phyloP scores from a whole-genome alignment of 2,329 filamentous ascomycete genomes.

The Microsporum audouinii region DNA sequence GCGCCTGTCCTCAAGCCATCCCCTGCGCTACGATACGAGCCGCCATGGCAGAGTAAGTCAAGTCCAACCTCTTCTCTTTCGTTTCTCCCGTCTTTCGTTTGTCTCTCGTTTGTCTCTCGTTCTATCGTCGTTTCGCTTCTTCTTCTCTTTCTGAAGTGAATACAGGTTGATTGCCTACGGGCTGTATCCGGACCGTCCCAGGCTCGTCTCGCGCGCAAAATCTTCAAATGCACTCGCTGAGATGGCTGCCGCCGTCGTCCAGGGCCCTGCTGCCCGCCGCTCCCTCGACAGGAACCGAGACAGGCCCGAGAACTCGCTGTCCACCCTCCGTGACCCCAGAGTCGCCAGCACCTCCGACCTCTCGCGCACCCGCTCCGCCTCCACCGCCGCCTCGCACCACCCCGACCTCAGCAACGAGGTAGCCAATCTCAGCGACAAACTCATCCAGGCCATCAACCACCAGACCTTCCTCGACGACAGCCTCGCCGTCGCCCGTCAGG shows the following conservation, averaged over 20 bases:
- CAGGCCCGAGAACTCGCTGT: slow-evolving; percentile 27
- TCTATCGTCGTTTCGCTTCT: background rate
- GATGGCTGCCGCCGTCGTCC: slow-evolving; percentile 21
- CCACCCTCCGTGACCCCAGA: slow-evolving; percentile 37
- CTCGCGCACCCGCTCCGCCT: slow-evolving; percentile 24
- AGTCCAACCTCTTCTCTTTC: slow-evolving; percentile 5
- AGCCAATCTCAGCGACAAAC: slow-evolving; percentile 80
- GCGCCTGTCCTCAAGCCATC: background rate
- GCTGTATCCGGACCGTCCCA: slow-evolving; percentile 17
- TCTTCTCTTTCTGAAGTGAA: slow-evolving; percentile 17
- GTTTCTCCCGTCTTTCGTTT: background rate
- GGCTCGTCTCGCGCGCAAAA: slow-evolving; percentile 34
- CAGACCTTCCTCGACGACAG: slow-evolving; percentile 86
- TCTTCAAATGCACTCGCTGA: slow-evolving; percentile 34
- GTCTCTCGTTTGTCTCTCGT: background rate
- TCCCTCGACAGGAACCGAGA: background rate
- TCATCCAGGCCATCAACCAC: slow-evolving; percentile 95
- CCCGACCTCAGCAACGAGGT: slow-evolving; percentile 64
- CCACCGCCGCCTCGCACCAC: slow-evolving; percentile 33
- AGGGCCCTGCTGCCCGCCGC: background rate
- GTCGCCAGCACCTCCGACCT: slow-evolving; percentile 27
- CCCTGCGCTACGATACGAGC: slow-evolving; percentile 2
- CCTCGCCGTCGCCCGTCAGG: slow-evolving; percentile 67
- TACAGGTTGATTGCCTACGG: slow-evolving; percentile 13
- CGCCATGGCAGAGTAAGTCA: slow-evolving; percentile 9